These are phyloP conservation scores for Penicillium sclerotiorum DNA, from an alignment of 2,329 filamentous ascomycete genomes.

Conservation along the genomic window DNA sequence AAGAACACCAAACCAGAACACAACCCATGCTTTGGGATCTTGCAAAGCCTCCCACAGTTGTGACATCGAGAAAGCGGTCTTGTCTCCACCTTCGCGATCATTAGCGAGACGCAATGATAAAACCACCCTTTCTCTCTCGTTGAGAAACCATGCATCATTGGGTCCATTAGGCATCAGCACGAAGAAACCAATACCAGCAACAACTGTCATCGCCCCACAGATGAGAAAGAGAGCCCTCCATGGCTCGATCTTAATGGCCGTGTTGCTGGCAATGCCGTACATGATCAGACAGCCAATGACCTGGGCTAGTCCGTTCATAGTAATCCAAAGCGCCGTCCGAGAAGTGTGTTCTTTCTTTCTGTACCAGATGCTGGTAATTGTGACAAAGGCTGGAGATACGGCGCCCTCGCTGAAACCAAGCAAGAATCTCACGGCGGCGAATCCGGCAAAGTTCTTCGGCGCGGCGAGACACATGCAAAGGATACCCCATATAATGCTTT, in stretches of 20 bases:
- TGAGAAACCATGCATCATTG: slow-evolving; percentile 55
- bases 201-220: slow-evolving; percentile 52
- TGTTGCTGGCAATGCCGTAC: slow-evolving; percentile 54
- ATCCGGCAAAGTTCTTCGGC: slow-evolving; percentile 43
- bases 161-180: slow-evolving; percentile 46
- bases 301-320: slow-evolving; percentile 52
- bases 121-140: slow-evolving; percentile 46
- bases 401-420: slow-evolving; percentile 51
- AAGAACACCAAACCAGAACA: slow-evolving; percentile 51
- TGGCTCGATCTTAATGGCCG: slow-evolving; percentile 43
- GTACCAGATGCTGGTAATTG: slow-evolving; percentile 50
- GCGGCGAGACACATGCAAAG: slow-evolving; percentile 51
- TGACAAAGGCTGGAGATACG: slow-evolving; percentile 51
- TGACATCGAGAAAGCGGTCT: slow-evolving; percentile 46
- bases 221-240: slow-evolving; percentile 56
- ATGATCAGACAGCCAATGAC: slow-evolving; percentile 52
- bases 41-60: slow-evolving; percentile 51
- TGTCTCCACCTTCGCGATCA: slow-evolving; percentile 46
- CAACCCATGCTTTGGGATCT: slow-evolving; percentile 50
- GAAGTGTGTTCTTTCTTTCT: slow-evolving; percentile 37
- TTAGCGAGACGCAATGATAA: slow-evolving; percentile 40
- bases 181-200: slow-evolving; percentile 50
- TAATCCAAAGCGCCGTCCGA: slow-evolving; percentile 40
- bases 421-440: slow-evolving; percentile 45
- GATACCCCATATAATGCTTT: slow-evolving; percentile 47